A percentile compares a stretch with the other conserved stretches of the same genome.
Conservation (phyloP, 2,329 filamentous ascomycete genomes). For the Aquanectria penicillioides region DNA sequence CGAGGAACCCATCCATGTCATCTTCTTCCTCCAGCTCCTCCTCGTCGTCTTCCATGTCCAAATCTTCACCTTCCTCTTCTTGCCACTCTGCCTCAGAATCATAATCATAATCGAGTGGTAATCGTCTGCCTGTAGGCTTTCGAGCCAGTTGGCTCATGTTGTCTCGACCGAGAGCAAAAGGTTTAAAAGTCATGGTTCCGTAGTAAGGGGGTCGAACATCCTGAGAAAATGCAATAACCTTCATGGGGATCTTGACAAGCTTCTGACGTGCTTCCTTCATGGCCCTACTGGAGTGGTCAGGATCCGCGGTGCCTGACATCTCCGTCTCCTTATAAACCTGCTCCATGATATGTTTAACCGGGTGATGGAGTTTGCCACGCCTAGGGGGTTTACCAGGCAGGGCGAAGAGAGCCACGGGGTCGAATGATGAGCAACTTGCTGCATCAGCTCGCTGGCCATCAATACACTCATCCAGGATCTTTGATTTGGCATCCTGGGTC, state of each 20-base stretch:
- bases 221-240: conserved; percentile 69
- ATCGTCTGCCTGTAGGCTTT: conserved; percentile 62
- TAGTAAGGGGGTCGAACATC: conserved; percentile 77
- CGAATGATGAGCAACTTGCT: conserved; percentile 53
- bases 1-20: conserved; percentile 90
- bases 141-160: conserved; percentile 63
- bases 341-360: conserved; percentile 71
- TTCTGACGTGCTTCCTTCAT: conserved; percentile 48
- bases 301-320: conserved; percentile 46
- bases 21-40: conserved; percentile 81
- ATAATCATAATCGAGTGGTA: conserved; percentile 82
- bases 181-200: conserved; percentile 75
- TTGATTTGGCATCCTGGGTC: conserved; percentile 61
- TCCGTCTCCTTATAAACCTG: conserved; percentile 60
- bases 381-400: conserved; percentile 49
- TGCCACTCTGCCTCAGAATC: conserved; percentile 91
- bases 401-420: conserved; percentile 58
- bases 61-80: conserved; percentile 75
- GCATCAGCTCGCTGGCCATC: conserved; percentile 55
- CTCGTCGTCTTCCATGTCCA: conserved; percentile 73
- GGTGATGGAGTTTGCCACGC: conserved; percentile 60
- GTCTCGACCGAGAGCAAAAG: conserved; percentile 54
- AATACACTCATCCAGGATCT: conserved; percentile 63
- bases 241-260: conserved; percentile 68
- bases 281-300: conserved; percentile 49